Base-by-base conservation (phyloP, 2,329 filamentous ascomycete genomes). In the Bipolaris zeicola region DNA sequence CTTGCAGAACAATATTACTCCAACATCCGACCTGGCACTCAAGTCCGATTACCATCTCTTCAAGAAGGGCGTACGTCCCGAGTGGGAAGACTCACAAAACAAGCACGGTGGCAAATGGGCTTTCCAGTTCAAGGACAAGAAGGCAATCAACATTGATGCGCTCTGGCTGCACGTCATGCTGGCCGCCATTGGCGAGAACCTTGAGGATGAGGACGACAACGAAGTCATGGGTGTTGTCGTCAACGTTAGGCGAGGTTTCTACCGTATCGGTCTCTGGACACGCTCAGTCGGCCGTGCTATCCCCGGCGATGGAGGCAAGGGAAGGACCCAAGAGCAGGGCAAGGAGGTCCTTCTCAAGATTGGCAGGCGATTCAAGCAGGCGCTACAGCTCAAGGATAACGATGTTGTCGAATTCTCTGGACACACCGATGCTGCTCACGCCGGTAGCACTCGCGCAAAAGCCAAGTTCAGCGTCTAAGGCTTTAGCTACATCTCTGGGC, bases 11-110 rank as follows among this genome's bases (percentile, higher is more conserved):
- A 99, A 99, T 79, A 97, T 99, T 77, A 92, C 94, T 48, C 89
- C 93, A 41, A 94, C 96, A 69, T 97, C 94, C 68, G 92, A 98
- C 72, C 89, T 99, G 41, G 91, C 93, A 42, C 88, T 96, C 75
- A 99, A 99, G 83, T 96, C 95, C 74, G 95, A 99, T 79, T 99
- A 99, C 82, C 96, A 99, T 76, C 90, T 99, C 42, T 99, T 99
- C 89, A 99, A 99, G 84, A 89, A 89, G 70, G 93, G 93, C 65
- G 91, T 99, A 62, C 91, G 95, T 63, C 95, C 95, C 34, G 96
- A 99, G 81, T 99, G 95, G 95, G 95, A 99, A 80, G 95, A 99
- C 77, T 84, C 87, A 24, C 92, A 98, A 82, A 99, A 99, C 84
- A 99, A 98, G 86, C 92, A 98, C 77, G 95, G 95, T 69, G 95